These are phyloP conservation scores for Lathyrus sativus DNA, from an alignment of 306 rosid genomes.

Conservation along the genomic window DNA sequence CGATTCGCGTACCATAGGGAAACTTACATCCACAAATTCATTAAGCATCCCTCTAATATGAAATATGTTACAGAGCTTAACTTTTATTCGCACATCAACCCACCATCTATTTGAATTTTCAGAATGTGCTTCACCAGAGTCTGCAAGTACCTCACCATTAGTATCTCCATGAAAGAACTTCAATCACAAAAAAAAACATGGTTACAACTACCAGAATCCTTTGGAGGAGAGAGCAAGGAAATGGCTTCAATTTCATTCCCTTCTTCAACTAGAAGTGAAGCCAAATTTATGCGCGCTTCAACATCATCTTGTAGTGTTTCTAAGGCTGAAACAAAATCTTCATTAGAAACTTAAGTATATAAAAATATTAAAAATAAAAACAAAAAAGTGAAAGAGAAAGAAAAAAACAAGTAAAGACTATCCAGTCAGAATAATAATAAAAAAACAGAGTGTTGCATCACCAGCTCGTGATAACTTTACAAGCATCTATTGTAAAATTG, in stretches of 20 bases:
- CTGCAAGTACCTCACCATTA: constrained; percentile 48
- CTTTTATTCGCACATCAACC: constrained; percentile 53
- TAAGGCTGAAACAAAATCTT: constrained; percentile 57
- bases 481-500: constrained; percentile 15
- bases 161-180: constrained; percentile 19
- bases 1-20: constrained; percentile 55
- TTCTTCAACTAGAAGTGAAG: constrained; percentile 87
- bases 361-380: constrained; percentile 14
- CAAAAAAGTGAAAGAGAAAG: neutral
- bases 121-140: constrained; percentile 50
- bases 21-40: constrained; percentile 48
- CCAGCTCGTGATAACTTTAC: constrained; percentile 17
- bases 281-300: constrained; percentile 71
- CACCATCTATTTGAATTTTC: constrained; percentile 74
- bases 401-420: neutral
- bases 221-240: constrained; percentile 71
- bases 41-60: constrained; percentile 47
- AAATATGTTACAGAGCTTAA: constrained; percentile 53
- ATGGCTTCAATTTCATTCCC: constrained; percentile 77
- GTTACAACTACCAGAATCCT: constrained; percentile 49
- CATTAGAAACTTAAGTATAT: constrained; percentile 29
- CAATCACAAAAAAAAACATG: constrained; percentile 33
- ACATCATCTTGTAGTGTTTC: constrained; percentile 63
- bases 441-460: constrained; percentile 25
- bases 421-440: constrained; percentile 31